phyloP scores from a whole-genome alignment of 2,329 filamentous ascomycete species.

The Aspergillus spinulosporus region DNA sequence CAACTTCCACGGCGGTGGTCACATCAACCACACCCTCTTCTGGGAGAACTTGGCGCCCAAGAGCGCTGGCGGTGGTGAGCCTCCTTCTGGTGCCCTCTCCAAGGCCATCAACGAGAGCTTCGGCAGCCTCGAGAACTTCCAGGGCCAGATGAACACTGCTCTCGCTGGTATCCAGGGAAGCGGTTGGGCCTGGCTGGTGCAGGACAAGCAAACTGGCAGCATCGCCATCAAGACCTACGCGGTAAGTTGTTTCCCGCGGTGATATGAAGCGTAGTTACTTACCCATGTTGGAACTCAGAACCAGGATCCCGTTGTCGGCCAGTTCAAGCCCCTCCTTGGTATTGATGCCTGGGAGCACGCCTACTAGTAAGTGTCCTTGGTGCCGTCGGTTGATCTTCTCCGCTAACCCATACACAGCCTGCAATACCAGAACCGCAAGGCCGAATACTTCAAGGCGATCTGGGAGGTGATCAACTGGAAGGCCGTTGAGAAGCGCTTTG shows the following conservation, averaged over 20 bases:
- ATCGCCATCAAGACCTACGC: conserved; percentile 65
- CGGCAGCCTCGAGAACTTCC: conserved; percentile 59
- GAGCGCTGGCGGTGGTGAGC: conserved; percentile 62
- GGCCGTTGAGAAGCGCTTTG: conserved; percentile 75
- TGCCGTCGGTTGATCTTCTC: not conserved
- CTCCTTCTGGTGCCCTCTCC: conserved; percentile 58
- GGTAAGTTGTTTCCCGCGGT: conserved; percentile 35
- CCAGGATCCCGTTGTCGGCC: conserved; percentile 85
- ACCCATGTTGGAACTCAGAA: conserved; percentile 50
- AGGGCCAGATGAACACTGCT: conserved; percentile 64
- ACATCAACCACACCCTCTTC: conserved; percentile 65
- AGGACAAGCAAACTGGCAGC: conserved; percentile 60
- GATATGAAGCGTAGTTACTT: not conserved
- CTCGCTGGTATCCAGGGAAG: conserved; percentile 66
- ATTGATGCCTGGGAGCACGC: conserved; percentile 97
- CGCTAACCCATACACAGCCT: conserved; percentile 52
- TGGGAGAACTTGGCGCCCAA: conserved; percentile 68
- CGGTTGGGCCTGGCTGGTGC: conserved; percentile 65
- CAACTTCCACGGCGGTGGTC: conserved; percentile 66
- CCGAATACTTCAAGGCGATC: conserved; percentile 88
- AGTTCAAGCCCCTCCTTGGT: conserved; percentile 77
- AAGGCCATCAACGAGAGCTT: conserved; percentile 61
- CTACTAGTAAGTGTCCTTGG: conserved; percentile 65
- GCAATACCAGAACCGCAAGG: conserved; percentile 96
- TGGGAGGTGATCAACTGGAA: conserved; percentile 98